Conservation (phyloP, 192 early-diverging fungal genomes). For the Coemansia sp. region DNA sequence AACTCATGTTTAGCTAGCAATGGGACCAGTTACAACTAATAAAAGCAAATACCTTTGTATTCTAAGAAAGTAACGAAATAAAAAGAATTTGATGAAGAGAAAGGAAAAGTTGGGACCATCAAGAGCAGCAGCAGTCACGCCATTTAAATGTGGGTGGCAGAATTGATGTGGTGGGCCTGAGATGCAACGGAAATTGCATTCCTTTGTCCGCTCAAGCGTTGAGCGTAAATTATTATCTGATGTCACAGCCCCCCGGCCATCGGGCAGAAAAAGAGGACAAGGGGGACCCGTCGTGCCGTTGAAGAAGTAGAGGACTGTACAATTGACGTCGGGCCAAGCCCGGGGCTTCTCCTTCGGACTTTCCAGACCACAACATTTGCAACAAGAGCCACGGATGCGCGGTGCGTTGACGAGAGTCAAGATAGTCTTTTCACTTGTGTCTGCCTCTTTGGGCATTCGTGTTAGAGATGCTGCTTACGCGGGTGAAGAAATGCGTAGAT, state of each 20-base stretch:
- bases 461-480: conserved; percentile 10
- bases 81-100: not conserved
- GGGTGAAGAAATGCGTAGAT: conserved; percentile 53
- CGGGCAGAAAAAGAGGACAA: too few species aligned
- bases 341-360: conserved; percentile 9
- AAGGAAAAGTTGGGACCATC: not conserved
- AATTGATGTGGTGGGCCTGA: too few species aligned
- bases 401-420: too few species aligned
- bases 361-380: not conserved
- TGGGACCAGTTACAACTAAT: not conserved
- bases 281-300: too few species aligned
- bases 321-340: not conserved
- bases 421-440: too few species aligned
- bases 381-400: too few species aligned
- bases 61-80: not conserved
- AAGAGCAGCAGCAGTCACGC: not conserved
- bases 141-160: not conserved
- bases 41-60: not conserved
- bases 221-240: too few species aligned
- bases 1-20: not conserved
- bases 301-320: too few species aligned
- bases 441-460: too few species aligned
- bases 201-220: too few species aligned
- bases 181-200: too few species aligned
- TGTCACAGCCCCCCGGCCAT: too few species aligned